Conservation (phyloP, 1,139 yeast species). For the Suhomyces taliae region DNA sequence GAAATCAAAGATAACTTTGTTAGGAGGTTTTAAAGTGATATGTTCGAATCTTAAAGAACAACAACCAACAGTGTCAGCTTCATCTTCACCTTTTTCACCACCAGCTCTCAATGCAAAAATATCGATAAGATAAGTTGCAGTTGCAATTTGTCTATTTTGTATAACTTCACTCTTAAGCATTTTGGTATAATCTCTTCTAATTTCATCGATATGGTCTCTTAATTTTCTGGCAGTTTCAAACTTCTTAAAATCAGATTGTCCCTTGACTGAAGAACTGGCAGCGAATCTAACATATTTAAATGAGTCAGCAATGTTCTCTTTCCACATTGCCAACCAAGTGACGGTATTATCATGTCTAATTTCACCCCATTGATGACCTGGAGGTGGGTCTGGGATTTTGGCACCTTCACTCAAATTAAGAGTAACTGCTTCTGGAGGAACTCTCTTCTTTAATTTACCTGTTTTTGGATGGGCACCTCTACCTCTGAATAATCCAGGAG, state of each 20-base stretch:
- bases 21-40: constrained; percentile 81
- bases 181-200: constrained; percentile 72
- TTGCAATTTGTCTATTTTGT: constrained; percentile 90
- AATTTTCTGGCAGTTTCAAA: constrained; percentile 91
- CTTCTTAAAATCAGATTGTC: constrained; percentile 86
- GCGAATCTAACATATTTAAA: constrained; percentile 90
- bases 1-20: constrained; percentile 86
- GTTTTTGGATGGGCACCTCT: constrained; percentile 98
- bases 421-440: constrained; percentile 84
- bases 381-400: constrained; percentile 78
- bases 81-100: constrained; percentile 96
- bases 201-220: constrained; percentile 66
- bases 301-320: constrained; percentile 82
- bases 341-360: constrained; percentile 86
- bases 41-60: constrained; percentile 92
- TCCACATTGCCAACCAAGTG: constrained; percentile 97
- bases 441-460: constrained; percentile 82
- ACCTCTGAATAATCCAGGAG: constrained; percentile 94
- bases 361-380: constrained; percentile 90
- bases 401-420: constrained; percentile 76
- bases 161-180: constrained; percentile 73
- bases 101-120: constrained; percentile 97
- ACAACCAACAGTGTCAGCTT: constrained; percentile 98
- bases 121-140: constrained; percentile 91
- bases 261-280: constrained; percentile 86